Percentiles rank a stretch among this genome's conserved stretches.
These are phyloP conservation scores for Talaromyces rugulosus DNA, from an alignment of 2,329 filamentous ascomycete species.

Conservation along the genomic window DNA sequence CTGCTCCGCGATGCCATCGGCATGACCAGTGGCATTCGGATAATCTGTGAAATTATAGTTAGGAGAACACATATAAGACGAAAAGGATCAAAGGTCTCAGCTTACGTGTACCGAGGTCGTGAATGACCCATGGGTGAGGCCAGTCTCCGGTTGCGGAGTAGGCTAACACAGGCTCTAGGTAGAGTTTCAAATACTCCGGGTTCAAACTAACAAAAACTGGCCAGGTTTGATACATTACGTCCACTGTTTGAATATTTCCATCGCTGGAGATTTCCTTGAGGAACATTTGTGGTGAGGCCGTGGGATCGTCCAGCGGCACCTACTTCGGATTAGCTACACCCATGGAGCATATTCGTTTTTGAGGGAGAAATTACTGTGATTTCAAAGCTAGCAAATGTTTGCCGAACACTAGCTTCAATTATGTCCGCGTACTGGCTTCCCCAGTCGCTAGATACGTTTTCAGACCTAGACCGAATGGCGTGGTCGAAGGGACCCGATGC, in stretches of 20 bases:
- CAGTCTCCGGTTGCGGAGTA: conserved; percentile 40
- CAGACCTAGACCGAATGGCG: conserved; percentile 25
- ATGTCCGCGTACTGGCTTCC: conserved; percentile 41
- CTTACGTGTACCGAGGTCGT: conserved; percentile 33
- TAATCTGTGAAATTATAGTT: conserved; percentile 22
- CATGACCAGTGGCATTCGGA: conserved; percentile 39
- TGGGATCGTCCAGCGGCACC: conserved; percentile 9
- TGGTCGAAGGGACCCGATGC: conserved; percentile 32
- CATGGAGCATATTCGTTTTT: conserved; percentile 19
- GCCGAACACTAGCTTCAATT: conserved; percentile 36
- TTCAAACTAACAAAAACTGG: conserved; percentile 42
- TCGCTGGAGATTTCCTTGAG: conserved; percentile 44
- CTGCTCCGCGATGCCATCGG: conserved; percentile 34
- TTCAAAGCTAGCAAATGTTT: conserved; percentile 40
- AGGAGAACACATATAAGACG: not conserved
- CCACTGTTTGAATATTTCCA: conserved; percentile 42
- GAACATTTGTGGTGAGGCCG: conserved; percentile 25
- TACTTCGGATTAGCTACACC: not conserved
- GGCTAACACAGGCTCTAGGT: conserved; percentile 41
- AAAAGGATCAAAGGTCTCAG: not conserved
- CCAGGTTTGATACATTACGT: conserved; percentile 41
- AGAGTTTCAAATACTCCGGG: conserved; percentile 40
- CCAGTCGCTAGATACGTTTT: conserved; percentile 19
- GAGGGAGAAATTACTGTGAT: conserved; percentile 33
- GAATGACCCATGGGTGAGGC: conserved; percentile 35